These are phyloP conservation scores for Kwoniella shandongensis DNA, from an alignment of 768 basidiomycete species.

Conservation along the genomic window DNA sequence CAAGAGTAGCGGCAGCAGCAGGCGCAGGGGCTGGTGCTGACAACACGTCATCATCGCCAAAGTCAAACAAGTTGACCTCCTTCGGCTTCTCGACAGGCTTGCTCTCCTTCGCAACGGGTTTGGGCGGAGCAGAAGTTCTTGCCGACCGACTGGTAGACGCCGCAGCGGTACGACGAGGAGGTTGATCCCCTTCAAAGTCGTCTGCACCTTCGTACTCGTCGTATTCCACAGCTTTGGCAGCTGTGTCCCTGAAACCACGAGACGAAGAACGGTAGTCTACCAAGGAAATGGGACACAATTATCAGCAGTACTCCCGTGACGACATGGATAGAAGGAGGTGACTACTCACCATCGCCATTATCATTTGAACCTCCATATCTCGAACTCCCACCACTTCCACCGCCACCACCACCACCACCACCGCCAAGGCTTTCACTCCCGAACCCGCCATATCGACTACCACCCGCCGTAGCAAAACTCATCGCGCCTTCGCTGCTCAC, in stretches of 20 bases:
- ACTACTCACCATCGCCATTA: slow-evolving; percentile 41
- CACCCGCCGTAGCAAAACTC: slow-evolving; percentile 63
- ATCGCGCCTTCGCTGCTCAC: slow-evolving; percentile 73
- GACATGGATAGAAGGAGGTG: neutral
- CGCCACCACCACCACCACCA: slow-evolving; percentile 48
- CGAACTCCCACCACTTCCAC: slow-evolving; percentile 39
- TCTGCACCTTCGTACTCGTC: slow-evolving; percentile 95
- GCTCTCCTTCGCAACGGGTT: slow-evolving; percentile 36
- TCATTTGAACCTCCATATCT: slow-evolving; percentile 45
- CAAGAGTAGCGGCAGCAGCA: slow-evolving; percentile 49
- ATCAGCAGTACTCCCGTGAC: neutral
- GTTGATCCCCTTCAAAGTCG: slow-evolving; percentile 71
- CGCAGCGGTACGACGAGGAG: slow-evolving; percentile 31
- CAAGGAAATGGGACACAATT: too few species aligned
- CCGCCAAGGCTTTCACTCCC: slow-evolving; percentile 60
- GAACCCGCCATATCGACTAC: slow-evolving; percentile 68
- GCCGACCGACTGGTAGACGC: slow-evolving; percentile 19
- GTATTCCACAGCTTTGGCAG: slow-evolving; percentile 56
- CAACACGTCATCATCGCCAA: slow-evolving; percentile 67
- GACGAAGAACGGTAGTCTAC: slow-evolving; percentile 40
- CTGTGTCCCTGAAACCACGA: slow-evolving; percentile 12
- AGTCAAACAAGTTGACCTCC: slow-evolving; percentile 74
- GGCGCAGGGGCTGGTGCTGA: slow-evolving; percentile 49
- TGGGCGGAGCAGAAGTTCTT: slow-evolving; percentile 33
- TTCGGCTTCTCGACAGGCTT: slow-evolving; percentile 57